A percentile compares a stretch with the other conserved stretches of the same genome.
Conservation (phyloP, 768 basidiomycete species). For the Pleurotus tuber-regium region DNA sequence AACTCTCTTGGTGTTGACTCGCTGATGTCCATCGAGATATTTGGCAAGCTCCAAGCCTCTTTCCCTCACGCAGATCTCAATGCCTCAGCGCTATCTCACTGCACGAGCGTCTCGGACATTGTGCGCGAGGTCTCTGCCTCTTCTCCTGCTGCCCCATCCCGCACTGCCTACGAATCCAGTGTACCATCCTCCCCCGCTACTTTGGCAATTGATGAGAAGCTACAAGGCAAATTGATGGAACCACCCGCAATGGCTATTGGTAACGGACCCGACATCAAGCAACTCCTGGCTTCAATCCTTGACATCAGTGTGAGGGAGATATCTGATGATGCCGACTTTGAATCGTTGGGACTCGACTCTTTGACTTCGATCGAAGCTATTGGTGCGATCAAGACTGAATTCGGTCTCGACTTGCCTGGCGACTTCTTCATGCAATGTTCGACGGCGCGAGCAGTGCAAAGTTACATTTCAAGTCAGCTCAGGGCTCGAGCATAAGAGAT, state of each 20-base stretch:
- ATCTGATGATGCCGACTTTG: constrained; percentile 43
- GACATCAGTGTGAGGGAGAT: constrained; percentile 38
- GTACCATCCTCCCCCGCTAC: constrained; percentile 35
- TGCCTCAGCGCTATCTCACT: constrained; percentile 28
- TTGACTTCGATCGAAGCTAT: constrained; percentile 61
- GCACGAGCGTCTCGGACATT: constrained; percentile 36
- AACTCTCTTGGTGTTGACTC: constrained; percentile 62
- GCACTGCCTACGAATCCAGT: constrained; percentile 15
- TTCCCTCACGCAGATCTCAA: constrained; percentile 32
- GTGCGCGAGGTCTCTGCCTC: constrained; percentile 24
- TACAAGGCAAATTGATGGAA: constrained; percentile 14
- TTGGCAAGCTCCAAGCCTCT: constrained; percentile 29
- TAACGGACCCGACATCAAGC: constrained; percentile 28
- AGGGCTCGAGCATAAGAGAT: not conserved
- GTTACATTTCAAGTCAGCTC: constrained; percentile 20
- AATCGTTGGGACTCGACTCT: constrained; percentile 59
- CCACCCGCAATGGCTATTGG: constrained; percentile 18
- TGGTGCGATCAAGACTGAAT: constrained; percentile 41
- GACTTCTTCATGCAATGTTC: constrained; percentile 38
- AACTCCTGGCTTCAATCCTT: constrained; percentile 44
- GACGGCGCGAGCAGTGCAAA: constrained; percentile 38
- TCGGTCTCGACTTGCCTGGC: constrained; percentile 39
- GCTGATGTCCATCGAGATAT: constrained; percentile 58
- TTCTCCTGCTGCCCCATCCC: constrained; percentile 2
- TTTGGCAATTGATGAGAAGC: constrained; percentile 34